Base-by-base conservation (phyloP, 441 rosid species). In the Manihot esculenta region DNA sequence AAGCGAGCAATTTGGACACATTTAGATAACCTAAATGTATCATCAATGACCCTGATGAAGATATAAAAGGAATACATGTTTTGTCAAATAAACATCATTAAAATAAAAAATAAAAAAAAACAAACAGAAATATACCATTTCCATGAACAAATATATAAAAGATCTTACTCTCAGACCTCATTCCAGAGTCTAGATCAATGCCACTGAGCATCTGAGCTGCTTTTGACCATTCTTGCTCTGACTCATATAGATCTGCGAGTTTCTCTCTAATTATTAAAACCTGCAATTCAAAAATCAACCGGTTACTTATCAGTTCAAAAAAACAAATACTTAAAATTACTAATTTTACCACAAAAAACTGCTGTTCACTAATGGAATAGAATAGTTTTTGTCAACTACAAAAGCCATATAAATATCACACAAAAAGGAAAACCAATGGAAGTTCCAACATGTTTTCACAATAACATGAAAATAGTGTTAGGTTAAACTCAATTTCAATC, bases 191-290 rank as follows among this genome's bases (percentile, higher is more conserved):
- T 42, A 93, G 78, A 82, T 96, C 96, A 82, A 93, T 96, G 68
- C 98, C 99, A 70, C 99, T 89, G 45, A 96, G 94, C 97, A 96
- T 96, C 85, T 96, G 97, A 7, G 98, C 98, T 30, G 99, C 98
- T 84, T 85, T 91, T 54, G 98, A 91, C 98, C 98, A 93, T 59
- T 93, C 88, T 74, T 88, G 96, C 79, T 96, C 97, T 0, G 97
- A 90, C 74, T 93, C 99, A 44, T 90, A 96, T 69, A 91, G 83
- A 72, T 85, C 96, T 4, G 99, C 98, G 78, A 96, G 99, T 73
- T 96, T 93, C 85, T 96, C 98, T 79, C 99, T 83, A 62, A 93
- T 90, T 74, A 93, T 83, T 69, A 96, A 82, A 41, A 92, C 98
- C 98, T 93, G 61, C 61, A 76, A 38, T 51, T 23, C 62, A 67